Conservation (phyloP, 139 green algal species). For the Dunaliella primolecta region DNA sequence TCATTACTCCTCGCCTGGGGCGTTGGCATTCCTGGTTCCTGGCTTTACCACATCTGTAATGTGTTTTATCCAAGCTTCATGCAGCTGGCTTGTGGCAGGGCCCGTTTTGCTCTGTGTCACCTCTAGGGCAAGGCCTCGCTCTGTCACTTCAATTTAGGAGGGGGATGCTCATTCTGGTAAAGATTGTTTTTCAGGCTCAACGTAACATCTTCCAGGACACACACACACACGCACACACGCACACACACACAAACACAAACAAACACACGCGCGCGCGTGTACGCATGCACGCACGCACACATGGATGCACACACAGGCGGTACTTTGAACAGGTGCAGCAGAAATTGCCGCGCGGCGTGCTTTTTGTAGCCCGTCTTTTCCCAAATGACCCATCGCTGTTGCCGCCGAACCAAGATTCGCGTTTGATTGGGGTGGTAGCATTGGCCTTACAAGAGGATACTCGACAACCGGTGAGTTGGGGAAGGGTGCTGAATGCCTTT, state of each 20-base stretch:
- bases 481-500: too few relatives aligned
- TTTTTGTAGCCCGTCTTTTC: not conserved
- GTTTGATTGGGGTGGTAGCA: constrained; percentile 14
- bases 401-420: constrained; percentile 12
- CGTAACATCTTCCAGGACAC: not conserved
- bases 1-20: too few relatives aligned
- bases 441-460: constrained; percentile 17
- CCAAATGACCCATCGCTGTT: constrained; percentile 4
- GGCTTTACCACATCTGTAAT: too few relatives aligned
- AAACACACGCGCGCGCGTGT: not conserved
- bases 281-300: not conserved
- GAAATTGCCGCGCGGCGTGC: not conserved
- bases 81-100: too few relatives aligned
- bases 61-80: not conserved
- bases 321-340: constrained; percentile 8
- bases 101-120: too few relatives aligned
- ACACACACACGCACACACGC: not conserved
- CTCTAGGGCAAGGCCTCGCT: too few relatives aligned
- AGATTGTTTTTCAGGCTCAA: not conserved
- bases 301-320: not conserved
- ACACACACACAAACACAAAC: not conserved
- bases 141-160: too few relatives aligned
- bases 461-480: not conserved
- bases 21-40: too few relatives aligned
- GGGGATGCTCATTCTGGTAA: too few relatives aligned